Percentiles rank a stretch among this genome's conserved stretches.
These are phyloP conservation scores for Glarea lozoyensis DNA, from an alignment of 495 filamentous ascomycete genomes.

Conservation along the genomic window DNA sequence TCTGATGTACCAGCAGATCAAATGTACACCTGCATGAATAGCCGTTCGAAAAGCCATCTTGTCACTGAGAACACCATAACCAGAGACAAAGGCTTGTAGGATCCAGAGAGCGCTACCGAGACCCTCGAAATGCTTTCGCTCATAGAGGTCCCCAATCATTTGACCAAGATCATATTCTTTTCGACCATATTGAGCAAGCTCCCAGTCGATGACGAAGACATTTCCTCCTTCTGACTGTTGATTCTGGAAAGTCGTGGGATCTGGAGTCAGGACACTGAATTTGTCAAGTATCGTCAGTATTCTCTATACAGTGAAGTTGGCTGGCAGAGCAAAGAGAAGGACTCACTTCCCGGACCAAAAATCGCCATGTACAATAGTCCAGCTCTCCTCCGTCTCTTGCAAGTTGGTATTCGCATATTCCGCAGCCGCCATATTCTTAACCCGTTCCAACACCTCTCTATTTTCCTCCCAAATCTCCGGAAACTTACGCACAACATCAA, in stretches of 20 bases:
- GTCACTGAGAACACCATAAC: constrained; percentile 37
- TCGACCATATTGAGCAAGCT: constrained; percentile 37
- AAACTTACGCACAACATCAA: constrained; percentile 36
- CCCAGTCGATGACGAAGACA: constrained; percentile 49
- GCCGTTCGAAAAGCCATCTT: constrained; percentile 39
- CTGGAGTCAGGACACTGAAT: no score
- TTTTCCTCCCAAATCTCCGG: constrained; percentile 29
- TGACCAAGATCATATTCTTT: constrained; percentile 46
- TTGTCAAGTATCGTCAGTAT: no score
- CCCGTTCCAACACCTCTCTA: constrained; percentile 33
- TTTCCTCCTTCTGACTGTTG: no score
- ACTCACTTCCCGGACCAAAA: constrained; percentile 56
- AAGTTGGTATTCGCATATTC: constrained; percentile 28
- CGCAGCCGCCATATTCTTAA: no score
- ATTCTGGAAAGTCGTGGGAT: no score
- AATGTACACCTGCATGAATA: constrained; percentile 45
- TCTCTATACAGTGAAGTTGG: no score
- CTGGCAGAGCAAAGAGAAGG: background rate
- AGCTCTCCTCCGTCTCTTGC: constrained; percentile 26
- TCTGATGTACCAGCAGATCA: constrained; percentile 41
- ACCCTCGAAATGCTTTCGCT: constrained; percentile 42
- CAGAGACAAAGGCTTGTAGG: constrained; percentile 40
- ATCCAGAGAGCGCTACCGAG: constrained; percentile 39
- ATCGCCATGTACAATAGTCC: constrained; percentile 49
- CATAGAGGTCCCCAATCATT: constrained; percentile 48